phyloP scores from a whole-genome alignment of 768 basidiomycete species.

The Leccinellum albellum region DNA sequence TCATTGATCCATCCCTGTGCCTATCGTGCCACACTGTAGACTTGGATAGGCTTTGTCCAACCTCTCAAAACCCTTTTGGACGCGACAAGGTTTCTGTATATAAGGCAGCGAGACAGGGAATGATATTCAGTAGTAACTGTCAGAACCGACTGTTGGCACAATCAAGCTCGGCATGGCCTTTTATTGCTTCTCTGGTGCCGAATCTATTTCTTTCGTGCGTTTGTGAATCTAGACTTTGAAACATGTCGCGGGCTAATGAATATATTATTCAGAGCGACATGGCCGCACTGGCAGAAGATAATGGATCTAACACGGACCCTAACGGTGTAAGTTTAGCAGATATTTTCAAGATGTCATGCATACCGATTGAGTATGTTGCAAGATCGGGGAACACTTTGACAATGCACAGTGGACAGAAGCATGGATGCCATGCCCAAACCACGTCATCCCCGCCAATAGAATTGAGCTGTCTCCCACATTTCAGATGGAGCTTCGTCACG shows the following conservation, averaged over 20 bases:
- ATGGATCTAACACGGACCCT: not conserved
- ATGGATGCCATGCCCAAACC: not conserved
- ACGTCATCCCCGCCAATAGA: not conserved
- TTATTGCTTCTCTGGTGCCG: too few species aligned
- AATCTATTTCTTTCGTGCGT: too few species aligned
- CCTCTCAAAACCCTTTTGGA: too few species aligned
- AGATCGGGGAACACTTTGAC: not conserved
- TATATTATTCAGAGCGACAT: not conserved
- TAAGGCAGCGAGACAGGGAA: too few species aligned
- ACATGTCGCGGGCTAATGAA: not conserved
- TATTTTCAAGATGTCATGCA: not conserved
- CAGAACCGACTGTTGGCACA: too few species aligned
- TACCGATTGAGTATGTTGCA: not conserved
- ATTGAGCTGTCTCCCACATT: not conserved
- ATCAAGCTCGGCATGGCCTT: too few species aligned
- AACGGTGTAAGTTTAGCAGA: not conserved
- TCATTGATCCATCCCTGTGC: too few species aligned
- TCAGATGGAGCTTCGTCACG: not conserved
- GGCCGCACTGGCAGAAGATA: not conserved
- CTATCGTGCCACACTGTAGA: too few species aligned
- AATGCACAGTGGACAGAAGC: not conserved
- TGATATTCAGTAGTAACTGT: too few species aligned
- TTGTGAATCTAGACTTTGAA: too few species aligned
- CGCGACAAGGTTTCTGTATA: too few species aligned
- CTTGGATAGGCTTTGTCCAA: too few species aligned